Evolutionary conservation across 768 basidiomycete species (phyloP).

Genomic region (Suillus lakei): DNA sequence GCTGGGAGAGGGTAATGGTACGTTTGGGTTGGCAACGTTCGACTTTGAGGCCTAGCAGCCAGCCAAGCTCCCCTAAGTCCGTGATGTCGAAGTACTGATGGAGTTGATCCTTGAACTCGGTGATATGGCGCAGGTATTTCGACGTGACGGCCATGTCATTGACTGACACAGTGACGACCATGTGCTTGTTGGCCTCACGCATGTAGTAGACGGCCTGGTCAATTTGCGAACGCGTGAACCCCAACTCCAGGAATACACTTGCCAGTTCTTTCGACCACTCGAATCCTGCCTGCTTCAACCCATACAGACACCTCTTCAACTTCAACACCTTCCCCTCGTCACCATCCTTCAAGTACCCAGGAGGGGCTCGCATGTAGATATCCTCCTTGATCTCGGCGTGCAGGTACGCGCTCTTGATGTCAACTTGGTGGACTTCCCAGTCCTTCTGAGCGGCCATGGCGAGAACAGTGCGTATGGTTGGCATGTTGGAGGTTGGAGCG

Average conservation of each 20-base stretch:
- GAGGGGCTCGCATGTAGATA: slow-evolving; percentile 44
- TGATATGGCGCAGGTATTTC: neutral
- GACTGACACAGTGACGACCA: neutral
- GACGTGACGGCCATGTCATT: slow-evolving; percentile 3
- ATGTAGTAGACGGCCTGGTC: neutral
- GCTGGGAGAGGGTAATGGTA: slow-evolving; percentile 24
- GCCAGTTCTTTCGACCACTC: slow-evolving; percentile 33
- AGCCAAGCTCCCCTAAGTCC: slow-evolving; percentile 22
- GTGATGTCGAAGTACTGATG: slow-evolving; percentile 13
- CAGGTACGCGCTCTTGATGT: slow-evolving; percentile 22
- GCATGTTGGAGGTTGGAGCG: slow-evolving; percentile 14
- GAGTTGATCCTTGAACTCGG: neutral
- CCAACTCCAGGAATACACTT: neutral
- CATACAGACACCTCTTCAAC: slow-evolving; percentile 39
- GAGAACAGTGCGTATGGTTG: slow-evolving; percentile 14
- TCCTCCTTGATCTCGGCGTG: slow-evolving; percentile 29
- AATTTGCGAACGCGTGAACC: slow-evolving; percentile 1
- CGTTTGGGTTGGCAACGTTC: slow-evolving; percentile 7
- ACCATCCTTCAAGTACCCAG: slow-evolving; percentile 20
- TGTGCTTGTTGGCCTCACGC: neutral
- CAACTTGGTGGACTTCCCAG: slow-evolving; percentile 15
- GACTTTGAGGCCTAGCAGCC: slow-evolving; percentile 24
- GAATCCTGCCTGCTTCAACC: slow-evolving; percentile 40
- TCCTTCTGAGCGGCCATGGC: slow-evolving; percentile 16
- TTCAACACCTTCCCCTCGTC: slow-evolving; percentile 31